These are phyloP conservation scores for Pleurozium schreberi DNA, from an alignment of 225 moss, liverwort and hornwort species.

Conservation along the genomic window DNA sequence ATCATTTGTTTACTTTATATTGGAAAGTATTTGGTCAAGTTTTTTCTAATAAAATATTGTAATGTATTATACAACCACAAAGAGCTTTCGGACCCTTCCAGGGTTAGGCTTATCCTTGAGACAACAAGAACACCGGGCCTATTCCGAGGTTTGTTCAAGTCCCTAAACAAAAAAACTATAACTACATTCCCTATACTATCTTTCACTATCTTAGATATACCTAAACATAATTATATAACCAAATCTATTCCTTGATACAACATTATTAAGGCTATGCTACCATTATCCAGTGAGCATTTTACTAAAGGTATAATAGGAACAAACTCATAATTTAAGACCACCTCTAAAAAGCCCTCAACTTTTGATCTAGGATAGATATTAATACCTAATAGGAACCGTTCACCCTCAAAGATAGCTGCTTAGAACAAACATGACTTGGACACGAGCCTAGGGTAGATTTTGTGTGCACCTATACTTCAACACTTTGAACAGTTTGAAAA, in stretches of 20 bases:
- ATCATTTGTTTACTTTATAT: too few species aligned
- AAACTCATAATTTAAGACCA: not conserved
- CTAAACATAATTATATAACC: not conserved
- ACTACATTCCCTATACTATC: not conserved
- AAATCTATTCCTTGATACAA: not conserved
- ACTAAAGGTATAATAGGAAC: not conserved
- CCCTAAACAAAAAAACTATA: not conserved
- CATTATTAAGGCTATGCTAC: not conserved
- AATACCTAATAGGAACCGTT: too few species aligned
- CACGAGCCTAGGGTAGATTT: not conserved
- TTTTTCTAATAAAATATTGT: too few species aligned
- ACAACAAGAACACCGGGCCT: not conserved
- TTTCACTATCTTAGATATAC: not conserved
- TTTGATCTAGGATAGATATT: not conserved
- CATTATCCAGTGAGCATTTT: not conserved
- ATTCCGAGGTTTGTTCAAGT: not conserved
- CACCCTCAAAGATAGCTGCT: not conserved
- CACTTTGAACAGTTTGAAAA: not conserved
- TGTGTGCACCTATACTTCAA: rapidly evolving
- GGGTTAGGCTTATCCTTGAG: not conserved
- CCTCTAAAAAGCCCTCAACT: not conserved
- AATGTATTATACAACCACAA: too few species aligned
- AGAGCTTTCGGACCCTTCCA: too few species aligned
- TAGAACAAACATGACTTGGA: not conserved
- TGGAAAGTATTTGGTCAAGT: too few species aligned